Evolutionary conservation across 768 basidiomycete species (phyloP).

Genomic region (Cyclocybe cylindracea): DNA sequence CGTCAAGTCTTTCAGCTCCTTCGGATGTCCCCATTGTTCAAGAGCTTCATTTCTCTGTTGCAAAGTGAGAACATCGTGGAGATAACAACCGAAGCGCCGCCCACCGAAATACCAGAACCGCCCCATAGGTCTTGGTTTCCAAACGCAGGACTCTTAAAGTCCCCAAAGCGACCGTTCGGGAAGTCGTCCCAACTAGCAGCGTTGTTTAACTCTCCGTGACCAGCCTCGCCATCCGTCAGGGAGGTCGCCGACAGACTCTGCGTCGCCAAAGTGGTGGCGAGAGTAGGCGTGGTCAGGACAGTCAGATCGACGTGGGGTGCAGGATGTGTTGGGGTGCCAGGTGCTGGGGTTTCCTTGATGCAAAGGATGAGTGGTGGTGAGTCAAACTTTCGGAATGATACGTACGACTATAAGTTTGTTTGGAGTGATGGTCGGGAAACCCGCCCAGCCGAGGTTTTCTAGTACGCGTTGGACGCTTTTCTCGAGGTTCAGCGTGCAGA

Average conservation of each 20-base stretch:
- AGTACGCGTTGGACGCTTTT: slow-evolving; percentile 89
- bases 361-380: slow-evolving; percentile 1
- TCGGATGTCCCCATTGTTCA: slow-evolving; percentile 76
- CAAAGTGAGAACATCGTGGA: neutral
- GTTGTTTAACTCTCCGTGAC: slow-evolving; percentile 74
- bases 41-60: slow-evolving; percentile 61
- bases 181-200: slow-evolving; percentile 92
- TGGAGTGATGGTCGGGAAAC: slow-evolving; percentile 34
- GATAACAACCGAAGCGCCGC: slow-evolving; percentile 10
- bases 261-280: slow-evolving; percentile 64
- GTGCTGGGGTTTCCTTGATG: slow-evolving; percentile 35
- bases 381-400: slow-evolving; percentile 1
- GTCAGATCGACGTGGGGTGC: slow-evolving; percentile 27
- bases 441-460: slow-evolving; percentile 77
- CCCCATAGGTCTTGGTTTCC: slow-evolving; percentile 83
- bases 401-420: slow-evolving; percentile 72
- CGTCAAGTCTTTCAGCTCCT: slow-evolving; percentile 68
- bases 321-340: slow-evolving; percentile 30
- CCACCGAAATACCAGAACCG: slow-evolving; percentile 60
- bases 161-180: slow-evolving; percentile 97
- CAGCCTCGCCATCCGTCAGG: slow-evolving; percentile 54
- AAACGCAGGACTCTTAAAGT: slow-evolving; percentile 95
- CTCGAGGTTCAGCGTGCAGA: slow-evolving; percentile 97
- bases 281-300: slow-evolving; percentile 62
- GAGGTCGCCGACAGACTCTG: slow-evolving; percentile 52